phyloP scores from a whole-genome alignment of 2,329 filamentous ascomycete genomes.

The Neobulgaria alba region DNA sequence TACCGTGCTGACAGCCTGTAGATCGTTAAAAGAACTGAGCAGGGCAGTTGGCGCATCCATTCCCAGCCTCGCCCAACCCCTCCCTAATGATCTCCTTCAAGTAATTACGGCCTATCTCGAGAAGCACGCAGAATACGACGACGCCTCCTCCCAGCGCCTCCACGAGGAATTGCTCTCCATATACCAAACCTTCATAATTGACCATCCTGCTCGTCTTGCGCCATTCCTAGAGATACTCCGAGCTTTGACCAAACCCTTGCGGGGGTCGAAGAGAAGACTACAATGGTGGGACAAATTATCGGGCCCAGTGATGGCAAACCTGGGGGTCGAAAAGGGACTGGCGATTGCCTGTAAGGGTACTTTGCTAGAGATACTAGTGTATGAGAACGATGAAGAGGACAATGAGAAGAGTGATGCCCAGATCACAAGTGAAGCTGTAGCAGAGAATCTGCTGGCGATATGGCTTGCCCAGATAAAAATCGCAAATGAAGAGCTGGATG shows the following conservation, averaged over 20 bases:
- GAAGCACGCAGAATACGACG: constrained; percentile 59
- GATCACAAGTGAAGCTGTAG: constrained; percentile 40
- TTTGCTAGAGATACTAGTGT: constrained; percentile 54
- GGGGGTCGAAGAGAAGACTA: constrained; percentile 51
- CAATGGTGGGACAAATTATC: constrained; percentile 65
- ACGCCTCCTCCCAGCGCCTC: constrained; percentile 58
- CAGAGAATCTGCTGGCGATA: constrained; percentile 45
- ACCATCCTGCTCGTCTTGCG: constrained; percentile 46
- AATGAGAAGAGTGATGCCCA: constrained; percentile 36
- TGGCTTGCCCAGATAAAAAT: constrained; percentile 44
- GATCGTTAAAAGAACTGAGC: constrained; percentile 45
- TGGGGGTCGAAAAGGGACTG: constrained; percentile 53
- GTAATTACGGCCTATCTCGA: constrained; percentile 60
- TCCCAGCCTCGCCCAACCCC: constrained; percentile 44
- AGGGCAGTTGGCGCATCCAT: constrained; percentile 47
- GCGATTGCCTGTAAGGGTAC: constrained; percentile 57
- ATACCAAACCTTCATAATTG: constrained; percentile 56
- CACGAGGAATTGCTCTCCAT: constrained; percentile 63
- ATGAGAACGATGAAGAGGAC: constrained; percentile 50
- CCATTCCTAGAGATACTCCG: constrained; percentile 63
- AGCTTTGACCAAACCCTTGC: constrained; percentile 54
- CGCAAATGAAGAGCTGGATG: constrained; percentile 34
- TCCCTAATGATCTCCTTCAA: constrained; percentile 56
- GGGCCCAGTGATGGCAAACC: constrained; percentile 45
- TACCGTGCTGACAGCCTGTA: constrained; percentile 8